These are phyloP conservation scores for Epichloe baconii DNA, from an alignment of 2,329 filamentous ascomycete genomes.

Conservation along the genomic window DNA sequence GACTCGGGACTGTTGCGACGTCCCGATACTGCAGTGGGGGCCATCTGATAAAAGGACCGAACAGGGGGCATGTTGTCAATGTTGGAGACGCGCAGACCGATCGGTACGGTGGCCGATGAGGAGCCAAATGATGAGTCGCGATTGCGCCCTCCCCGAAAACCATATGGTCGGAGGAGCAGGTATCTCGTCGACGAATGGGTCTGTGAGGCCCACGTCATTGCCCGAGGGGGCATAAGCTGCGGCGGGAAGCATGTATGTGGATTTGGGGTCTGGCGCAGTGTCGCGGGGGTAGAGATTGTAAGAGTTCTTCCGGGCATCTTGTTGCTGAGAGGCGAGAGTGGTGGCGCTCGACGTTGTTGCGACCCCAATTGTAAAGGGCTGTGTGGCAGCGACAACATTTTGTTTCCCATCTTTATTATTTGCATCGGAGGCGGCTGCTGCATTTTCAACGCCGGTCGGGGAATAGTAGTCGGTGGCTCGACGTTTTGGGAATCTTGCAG, in stretches of 20 bases:
- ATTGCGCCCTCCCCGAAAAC: conserved; percentile 21
- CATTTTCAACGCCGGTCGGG: not conserved
- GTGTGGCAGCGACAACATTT: not conserved
- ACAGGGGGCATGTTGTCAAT: conserved; percentile 33
- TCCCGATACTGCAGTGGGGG: not conserved
- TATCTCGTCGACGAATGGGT: conserved; percentile 8
- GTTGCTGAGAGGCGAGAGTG: not conserved
- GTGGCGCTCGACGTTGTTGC: not conserved
- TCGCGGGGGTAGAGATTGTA: conserved; percentile 10
- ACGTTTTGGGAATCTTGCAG: not conserved
- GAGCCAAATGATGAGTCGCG: conserved; percentile 51
- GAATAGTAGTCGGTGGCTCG: not conserved
- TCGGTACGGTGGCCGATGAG: conserved; percentile 58
- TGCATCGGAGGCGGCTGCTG: not conserved
- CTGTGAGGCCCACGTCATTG: not conserved
- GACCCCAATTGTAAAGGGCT: not conserved
- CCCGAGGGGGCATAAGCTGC: conserved; percentile 4
- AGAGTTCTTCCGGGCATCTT: not conserved
- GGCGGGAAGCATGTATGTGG: conserved; percentile 27
- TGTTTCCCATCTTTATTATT: not conserved
- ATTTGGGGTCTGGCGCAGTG: conserved; percentile 9
- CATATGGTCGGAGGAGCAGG: conserved; percentile 33
- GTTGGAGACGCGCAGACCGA: conserved; percentile 54
- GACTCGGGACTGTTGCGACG: not conserved
- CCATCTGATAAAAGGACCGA: conserved; percentile 8